phyloP scores from a whole-genome alignment of 345 rosid genomes.

The Balakata baccata region DNA sequence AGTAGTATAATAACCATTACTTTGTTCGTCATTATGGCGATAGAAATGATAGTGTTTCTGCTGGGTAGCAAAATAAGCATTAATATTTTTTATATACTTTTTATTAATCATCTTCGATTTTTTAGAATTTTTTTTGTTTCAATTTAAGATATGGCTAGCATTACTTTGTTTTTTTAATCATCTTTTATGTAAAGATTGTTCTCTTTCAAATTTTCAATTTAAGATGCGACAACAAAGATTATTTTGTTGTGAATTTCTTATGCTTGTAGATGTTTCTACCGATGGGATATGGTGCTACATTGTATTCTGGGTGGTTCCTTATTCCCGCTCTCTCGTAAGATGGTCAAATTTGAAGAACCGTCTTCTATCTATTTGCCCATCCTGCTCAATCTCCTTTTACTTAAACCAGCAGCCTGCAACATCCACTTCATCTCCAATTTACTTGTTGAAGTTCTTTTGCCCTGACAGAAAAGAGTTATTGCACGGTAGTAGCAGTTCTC shows the following conservation, averaged over 20 bases:
- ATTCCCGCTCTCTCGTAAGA: slow-evolving; percentile 44
- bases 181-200: no score
- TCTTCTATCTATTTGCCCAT: slow-evolving; percentile 63
- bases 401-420: slow-evolving; percentile 36
- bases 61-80: background rate
- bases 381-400: slow-evolving; percentile 37
- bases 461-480: slow-evolving; percentile 60
- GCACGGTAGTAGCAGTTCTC: slow-evolving; percentile 48
- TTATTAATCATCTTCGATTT: background rate
- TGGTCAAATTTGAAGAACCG: slow-evolving; percentile 76
- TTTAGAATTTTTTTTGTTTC: no score
- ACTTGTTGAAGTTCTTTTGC: slow-evolving; percentile 68
- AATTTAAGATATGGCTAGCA: background rate
- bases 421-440: slow-evolving; percentile 47
- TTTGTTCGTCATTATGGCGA: background rate
- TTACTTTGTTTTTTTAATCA: no score
- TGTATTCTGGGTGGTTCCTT: slow-evolving; percentile 73
- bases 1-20: background rate
- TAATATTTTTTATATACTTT: no score
- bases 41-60: background rate
- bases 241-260: no score
- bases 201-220: no score
- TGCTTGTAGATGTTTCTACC: slow-evolving; percentile 65
- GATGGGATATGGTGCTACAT: slow-evolving; percentile 87
- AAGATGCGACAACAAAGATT: no score